Evolutionary conservation across 176 grass and related monocot species (phyloP).

Genomic region (Oryza officinalis): DNA sequence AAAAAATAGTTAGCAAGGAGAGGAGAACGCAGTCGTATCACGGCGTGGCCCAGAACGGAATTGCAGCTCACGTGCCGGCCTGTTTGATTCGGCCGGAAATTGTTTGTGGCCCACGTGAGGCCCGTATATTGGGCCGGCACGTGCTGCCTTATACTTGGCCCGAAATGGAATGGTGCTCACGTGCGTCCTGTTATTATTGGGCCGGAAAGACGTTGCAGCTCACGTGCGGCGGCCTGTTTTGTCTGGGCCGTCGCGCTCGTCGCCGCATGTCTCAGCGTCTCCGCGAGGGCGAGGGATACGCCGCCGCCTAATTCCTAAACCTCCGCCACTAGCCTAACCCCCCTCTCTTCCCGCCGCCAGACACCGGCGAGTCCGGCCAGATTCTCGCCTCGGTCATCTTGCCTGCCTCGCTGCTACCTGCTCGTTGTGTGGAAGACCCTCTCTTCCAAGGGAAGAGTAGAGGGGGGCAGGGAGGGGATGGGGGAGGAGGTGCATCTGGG

Average conservation of each 20-base stretch:
- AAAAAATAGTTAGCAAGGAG: too few species aligned
- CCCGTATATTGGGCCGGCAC: too few species aligned
- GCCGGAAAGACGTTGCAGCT: background rate
- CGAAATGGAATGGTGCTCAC: background rate
- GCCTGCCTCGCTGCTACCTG: background rate
- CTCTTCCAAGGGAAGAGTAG: background rate
- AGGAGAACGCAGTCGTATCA: too few species aligned
- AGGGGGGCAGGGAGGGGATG: conserved; percentile 18
- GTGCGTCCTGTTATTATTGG: background rate
- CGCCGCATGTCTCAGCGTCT: too few species aligned
- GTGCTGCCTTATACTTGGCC: too few species aligned
- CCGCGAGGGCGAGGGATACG: background rate
- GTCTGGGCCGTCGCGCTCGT: background rate
- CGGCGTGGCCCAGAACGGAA: too few species aligned
- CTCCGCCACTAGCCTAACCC: background rate
- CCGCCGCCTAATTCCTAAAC: conserved; percentile 1
- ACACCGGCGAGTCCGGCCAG: background rate
- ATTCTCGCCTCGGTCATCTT: background rate
- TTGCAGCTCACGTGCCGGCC: too few species aligned
- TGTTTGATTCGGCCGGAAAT: too few species aligned
- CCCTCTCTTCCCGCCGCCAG: conserved; percentile 4
- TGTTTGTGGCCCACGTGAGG: too few species aligned
- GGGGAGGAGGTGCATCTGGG: conserved; percentile 62
- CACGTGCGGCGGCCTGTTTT: background rate
- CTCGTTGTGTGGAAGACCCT: background rate